Conservation (phyloP, 176 grass and related monocot genomes). For the Lolium perenne region DNA sequence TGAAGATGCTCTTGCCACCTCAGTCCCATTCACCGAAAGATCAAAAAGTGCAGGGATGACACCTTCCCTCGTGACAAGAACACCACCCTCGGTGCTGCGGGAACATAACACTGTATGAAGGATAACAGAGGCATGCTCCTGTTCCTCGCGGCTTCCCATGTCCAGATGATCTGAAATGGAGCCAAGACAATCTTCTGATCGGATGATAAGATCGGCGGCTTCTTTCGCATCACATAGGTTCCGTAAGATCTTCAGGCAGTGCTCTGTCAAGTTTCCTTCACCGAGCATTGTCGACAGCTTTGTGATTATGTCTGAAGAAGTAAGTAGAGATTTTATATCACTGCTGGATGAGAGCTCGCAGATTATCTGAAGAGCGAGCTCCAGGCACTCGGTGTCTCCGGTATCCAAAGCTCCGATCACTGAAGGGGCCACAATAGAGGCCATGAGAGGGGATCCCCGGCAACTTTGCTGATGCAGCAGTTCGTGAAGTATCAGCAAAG, state of each 20-base stretch:
- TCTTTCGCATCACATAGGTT: slow-evolving; percentile 63
- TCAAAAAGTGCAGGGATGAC: slow-evolving; percentile 84
- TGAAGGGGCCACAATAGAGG: slow-evolving; percentile 53
- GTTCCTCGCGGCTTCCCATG: slow-evolving; percentile 56
- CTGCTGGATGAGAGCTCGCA: slow-evolving; percentile 54
- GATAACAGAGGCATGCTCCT: slow-evolving; percentile 66
- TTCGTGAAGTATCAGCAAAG: slow-evolving; percentile 62
- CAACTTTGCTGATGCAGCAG: slow-evolving; percentile 51
- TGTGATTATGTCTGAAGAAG: slow-evolving; percentile 62
- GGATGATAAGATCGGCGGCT: slow-evolving; percentile 47
- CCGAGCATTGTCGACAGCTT: slow-evolving; percentile 52
- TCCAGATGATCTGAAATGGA: slow-evolving; percentile 75
- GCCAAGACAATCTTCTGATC: slow-evolving; percentile 51
- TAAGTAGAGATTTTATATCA: slow-evolving; percentile 52
- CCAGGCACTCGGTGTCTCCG: slow-evolving; percentile 56
- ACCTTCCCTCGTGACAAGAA: slow-evolving; percentile 76
- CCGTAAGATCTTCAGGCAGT: slow-evolving; percentile 63
- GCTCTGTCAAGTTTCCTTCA: slow-evolving; percentile 52
- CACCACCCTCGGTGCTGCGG: slow-evolving; percentile 49
- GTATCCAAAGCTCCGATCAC: slow-evolving; percentile 53
- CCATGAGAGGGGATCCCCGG: slow-evolving; percentile 50
- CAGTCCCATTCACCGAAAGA: slow-evolving; percentile 82
- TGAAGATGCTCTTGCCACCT: slow-evolving; percentile 51
- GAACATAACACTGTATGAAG: slow-evolving; percentile 61
- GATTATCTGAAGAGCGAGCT: slow-evolving; percentile 67